Base-by-base conservation (phyloP, 371 early-diverging fungal genomes). In the Rhizopus sp. region DNA sequence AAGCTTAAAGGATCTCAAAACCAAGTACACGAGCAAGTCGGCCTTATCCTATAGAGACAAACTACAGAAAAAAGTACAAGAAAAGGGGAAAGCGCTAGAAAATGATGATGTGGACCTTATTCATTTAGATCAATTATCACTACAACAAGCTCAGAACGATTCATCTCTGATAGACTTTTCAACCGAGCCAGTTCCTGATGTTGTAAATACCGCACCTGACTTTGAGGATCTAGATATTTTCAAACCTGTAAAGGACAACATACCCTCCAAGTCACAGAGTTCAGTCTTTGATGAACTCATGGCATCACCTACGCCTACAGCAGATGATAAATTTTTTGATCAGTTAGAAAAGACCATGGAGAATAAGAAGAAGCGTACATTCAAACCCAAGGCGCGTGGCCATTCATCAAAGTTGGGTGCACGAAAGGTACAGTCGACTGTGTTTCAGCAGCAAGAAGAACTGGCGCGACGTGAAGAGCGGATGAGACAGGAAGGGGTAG, bases 1-100 rank as follows among this genome's bases (percentile, higher is more conserved):
- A 1, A 45, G 59, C 23, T 41, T 45, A n/a, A 86, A 84, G 50
- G 95, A 96, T 50, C 85, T 87, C 4, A 86, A 90, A 52, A 61
- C 86, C 15, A 93, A 90, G 70, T 97, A 97, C 72, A 88, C 92
- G 0, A 82, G 87, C 31, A 75, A 83, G 34, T 73, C 75, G 0
- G 96, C 94, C 0, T 66, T 75, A 49, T 70, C 85, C 51, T 97
- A 96, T 75, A 94, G 92, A 71, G 86, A 87, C 23, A 82, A 85
- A 37, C 62, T 97, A 51, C 64, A 72, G 40, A 77, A 73, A 60
- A 81, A 88, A 30, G 86, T 81, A 7, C 77, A 82, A 48, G 86
- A 48, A 50, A 13, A 33, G 30, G 16, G 10, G 12, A 35, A 33
- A 35, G 46, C 32, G 1, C 44, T 5, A 57, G 13, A 38, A n/a